phyloP scores from a whole-genome alignment of 352 stramenopile genomes.

The Globisporangium cylindrosporum region DNA sequence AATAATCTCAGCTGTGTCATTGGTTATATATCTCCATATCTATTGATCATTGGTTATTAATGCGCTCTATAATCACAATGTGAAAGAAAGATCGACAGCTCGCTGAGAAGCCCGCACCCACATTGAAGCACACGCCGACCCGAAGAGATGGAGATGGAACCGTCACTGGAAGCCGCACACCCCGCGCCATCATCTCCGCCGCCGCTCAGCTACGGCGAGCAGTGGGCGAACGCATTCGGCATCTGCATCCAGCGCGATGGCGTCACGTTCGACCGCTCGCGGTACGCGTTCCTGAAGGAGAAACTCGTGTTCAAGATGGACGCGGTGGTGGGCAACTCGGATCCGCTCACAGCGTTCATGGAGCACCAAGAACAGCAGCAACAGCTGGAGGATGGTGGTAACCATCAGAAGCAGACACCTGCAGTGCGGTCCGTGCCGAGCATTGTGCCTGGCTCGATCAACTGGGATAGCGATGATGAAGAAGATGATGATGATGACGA shows the following conservation, averaged over 20 bases:
- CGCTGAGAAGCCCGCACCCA: neutral
- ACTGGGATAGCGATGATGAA: slow-evolving; percentile 13
- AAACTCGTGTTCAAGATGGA: slow-evolving; percentile 69
- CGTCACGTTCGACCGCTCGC: slow-evolving; percentile 25
- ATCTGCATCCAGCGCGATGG: slow-evolving; percentile 22
- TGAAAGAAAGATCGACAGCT: slow-evolving; percentile 4
- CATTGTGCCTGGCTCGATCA: slow-evolving; percentile 16
- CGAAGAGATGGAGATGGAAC: slow-evolving; percentile 2
- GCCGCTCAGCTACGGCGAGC: slow-evolving; percentile 23
- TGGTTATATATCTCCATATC: no score
- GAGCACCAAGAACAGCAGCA: neutral
- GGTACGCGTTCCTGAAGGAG: slow-evolving; percentile 58
- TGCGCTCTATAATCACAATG: no score
- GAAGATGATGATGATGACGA: slow-evolving; percentile 5
- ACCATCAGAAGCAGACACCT: neutral
- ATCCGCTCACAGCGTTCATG: slow-evolving; percentile 44
- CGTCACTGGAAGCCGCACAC: neutral
- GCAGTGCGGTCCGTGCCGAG: neutral
- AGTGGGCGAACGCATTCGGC: slow-evolving; percentile 30
- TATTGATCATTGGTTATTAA: no score
- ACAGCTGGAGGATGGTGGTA: neutral
- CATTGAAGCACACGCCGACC: neutral
- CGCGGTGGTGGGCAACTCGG: slow-evolving; percentile 33
- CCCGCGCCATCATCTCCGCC: neutral
- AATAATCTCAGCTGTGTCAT: no score